A percentile compares a stretch with the other conserved stretches of the same genome.
Evolutionary conservation across 2,329 filamentous ascomycete species (phyloP).

Genomic region (Immersiporthe knoxdaviesiana): DNA sequence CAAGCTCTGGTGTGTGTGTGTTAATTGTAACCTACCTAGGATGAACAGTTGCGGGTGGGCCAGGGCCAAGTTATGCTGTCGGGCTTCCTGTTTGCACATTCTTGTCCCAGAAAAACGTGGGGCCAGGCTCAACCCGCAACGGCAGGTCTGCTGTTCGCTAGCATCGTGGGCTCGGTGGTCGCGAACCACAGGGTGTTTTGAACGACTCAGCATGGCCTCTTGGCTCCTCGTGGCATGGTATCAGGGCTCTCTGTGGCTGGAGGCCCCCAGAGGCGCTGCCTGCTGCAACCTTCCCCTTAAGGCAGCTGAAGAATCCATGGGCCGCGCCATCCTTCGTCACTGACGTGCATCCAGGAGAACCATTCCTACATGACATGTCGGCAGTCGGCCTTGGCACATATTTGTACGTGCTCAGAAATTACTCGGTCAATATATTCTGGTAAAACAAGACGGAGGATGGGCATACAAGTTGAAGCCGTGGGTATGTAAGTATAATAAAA

Average conservation of each 20-base stretch:
- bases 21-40: conserved; percentile 20
- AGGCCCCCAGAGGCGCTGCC: conserved; percentile 1
- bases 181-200: background rate
- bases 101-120: conserved; percentile 6
- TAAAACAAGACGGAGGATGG: conserved; percentile 8
- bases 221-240: conserved; percentile 5
- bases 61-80: background rate
- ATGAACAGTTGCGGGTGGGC: background rate
- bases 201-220: background rate
- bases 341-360: background rate
- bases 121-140: conserved; percentile 11
- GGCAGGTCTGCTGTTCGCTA: conserved; percentile 15
- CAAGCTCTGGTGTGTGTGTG: background rate
- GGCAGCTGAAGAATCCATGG: conserved; percentile 18
- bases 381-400: background rate
- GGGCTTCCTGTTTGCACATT: background rate
- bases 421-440: conserved; percentile 4
- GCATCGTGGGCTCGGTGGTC: background rate
- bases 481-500: background rate
- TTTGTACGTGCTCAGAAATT: background rate
- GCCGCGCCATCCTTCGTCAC: conserved; percentile 19
- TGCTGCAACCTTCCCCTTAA: conserved; percentile 25
- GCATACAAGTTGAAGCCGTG: background rate
- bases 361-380: background rate
- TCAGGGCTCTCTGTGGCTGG: conserved; percentile 9